Evolutionary conservation across 2,329 filamentous ascomycete genomes (phyloP), one percentile per base, ranked within the genome.

Genomic region (Seiridium cupressi): DNA sequence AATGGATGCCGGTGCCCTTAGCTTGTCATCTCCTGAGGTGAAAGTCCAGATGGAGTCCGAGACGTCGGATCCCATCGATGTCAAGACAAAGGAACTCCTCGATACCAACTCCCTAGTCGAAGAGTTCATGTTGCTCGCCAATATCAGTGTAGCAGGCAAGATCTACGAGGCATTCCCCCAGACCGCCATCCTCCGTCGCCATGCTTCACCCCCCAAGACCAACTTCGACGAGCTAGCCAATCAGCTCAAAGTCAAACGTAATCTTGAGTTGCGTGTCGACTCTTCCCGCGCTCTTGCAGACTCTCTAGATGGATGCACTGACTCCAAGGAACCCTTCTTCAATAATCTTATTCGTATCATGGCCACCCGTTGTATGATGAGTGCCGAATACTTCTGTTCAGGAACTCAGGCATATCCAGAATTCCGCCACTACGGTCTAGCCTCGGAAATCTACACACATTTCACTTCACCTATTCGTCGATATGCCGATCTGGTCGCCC

Each of bases 111-210:
- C 94, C 31, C 85, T 99, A 4, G 96, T 99, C 35, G 95, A 99
- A 73, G 95, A 99, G 73, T 98, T 99, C 82, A 99, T 99, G 95
- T 82, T 99, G 71, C 90, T 98, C 73, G 96, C 95, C 81, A 99
- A 99, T 78, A 93, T 92, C 70, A 94, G 90, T 67, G 96, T 99
- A 36, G 95, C 94, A 5, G 85, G 88, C 65, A 94, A 92, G 74
- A 96, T 96, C 71, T 92, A 96, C 78, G 85, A 91, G 54, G 88
- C 93, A 3, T 98, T 97, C 76, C 94, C 95, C 0, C 94, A 99
- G 76, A 98, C 93, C 0, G 95, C 95, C 54, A 88, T 99, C 68
- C 86, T 99, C 13, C 91, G 94, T 63, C 91, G 95, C 61, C 95
- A 99, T 82, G 93, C 85, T 18, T 88, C 94, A 11, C 95, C 96